phyloP scores from a whole-genome alignment of 2,329 filamentous ascomycete genomes.

The Epichloe sylvatica region DNA sequence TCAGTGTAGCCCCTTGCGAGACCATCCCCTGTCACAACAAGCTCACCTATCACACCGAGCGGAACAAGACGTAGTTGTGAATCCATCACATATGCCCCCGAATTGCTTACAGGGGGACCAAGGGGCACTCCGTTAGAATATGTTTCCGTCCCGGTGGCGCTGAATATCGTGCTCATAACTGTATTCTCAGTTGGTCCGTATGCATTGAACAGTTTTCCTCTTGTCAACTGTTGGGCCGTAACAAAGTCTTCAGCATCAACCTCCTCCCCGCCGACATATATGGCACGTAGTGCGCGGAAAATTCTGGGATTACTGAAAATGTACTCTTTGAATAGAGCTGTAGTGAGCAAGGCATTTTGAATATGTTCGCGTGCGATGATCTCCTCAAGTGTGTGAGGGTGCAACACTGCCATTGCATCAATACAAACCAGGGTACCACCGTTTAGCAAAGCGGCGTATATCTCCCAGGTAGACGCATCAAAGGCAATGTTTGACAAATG shows the following conservation, averaged over 20 bases:
- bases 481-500: conserved; percentile 8
- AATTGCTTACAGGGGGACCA: background rate
- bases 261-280: background rate
- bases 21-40: conserved; percentile 15
- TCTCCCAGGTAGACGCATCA: conserved; percentile 8
- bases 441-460: conserved; percentile 7
- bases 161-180: background rate
- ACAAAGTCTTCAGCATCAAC: background rate
- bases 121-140: background rate
- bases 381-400: background rate
- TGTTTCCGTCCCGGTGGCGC: background rate
- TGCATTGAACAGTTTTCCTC: conserved; percentile 5
- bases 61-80: conserved; percentile 11
- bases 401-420: conserved; percentile 5
- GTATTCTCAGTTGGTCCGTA: background rate
- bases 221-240: background rate
- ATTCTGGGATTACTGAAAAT: background rate
- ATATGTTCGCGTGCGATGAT: background rate
- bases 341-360: background rate
- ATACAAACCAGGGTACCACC: conserved; percentile 8
- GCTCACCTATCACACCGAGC: conserved; percentile 14
- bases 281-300: background rate
- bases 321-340: conserved; percentile 1
- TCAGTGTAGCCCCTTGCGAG: conserved; percentile 13
- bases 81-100: conserved; percentile 12